Evolutionary conservation across 2,329 filamentous ascomycete genomes (phyloP), one percentile per base, ranked within the genome.

Genomic region (Volutella citrinella): DNA sequence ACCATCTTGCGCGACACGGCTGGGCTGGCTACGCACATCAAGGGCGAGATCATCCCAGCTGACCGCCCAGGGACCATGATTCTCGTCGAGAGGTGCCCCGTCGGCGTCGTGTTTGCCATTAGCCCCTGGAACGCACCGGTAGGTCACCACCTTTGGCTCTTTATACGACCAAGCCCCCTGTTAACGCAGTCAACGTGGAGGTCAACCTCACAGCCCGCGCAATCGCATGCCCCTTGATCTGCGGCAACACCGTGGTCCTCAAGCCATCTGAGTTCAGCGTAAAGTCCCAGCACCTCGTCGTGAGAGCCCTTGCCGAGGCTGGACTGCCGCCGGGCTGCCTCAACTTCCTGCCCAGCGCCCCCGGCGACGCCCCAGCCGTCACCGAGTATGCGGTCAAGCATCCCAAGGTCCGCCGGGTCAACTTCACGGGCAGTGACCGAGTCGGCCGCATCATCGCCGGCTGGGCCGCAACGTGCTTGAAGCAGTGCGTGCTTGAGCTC

Each of bases 31-130:
- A 59, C 54, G 12, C 54, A 52, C 13, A 61, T 64, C 36, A 45
- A 55, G 34, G 63, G 56, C 7, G 61, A 57, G 37, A 58, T 64
- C n/a, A 34, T 57, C 4, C 62, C 64, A 3, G 54, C 28, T 12
- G 54, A 61, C 8, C 43, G 51, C 2, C 69, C 76, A 19, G 76
- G 71, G 0, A 72, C 70, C 15, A 70, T 63, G 9, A 80, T 79
- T 0, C 62, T 87, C 40, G 63, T 87, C 3, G 69, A 76, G 48
- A 80, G 80, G 52, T 78, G 84, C 56, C 80, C 83, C 0, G 82
- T 77, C n/a, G 84, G 84, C 3, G 82, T 86, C 5, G 69, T 84
- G 13, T 62, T 86, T 25, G 78, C 72, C 5, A 85, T 87, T 51
- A 80, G 78, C 10, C 82, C 83, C 3, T 87, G 83, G n/a, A n/a